Evolutionary conservation across 768 basidiomycete genomes (phyloP).

Genomic region (Coprinopsis sp.): DNA sequence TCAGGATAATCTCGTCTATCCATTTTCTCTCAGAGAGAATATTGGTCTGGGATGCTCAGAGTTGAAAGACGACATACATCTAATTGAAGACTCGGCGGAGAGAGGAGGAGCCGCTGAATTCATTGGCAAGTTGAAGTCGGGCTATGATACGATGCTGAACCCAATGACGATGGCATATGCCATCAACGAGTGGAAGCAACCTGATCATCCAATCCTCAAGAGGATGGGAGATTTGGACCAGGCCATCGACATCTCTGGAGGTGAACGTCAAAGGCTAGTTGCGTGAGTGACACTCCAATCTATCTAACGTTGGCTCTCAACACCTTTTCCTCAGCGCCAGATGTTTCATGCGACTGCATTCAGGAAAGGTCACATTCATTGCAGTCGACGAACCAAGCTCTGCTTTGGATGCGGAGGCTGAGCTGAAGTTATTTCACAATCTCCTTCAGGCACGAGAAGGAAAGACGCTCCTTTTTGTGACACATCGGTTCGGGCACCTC

Average conservation of each 20-base stretch:
- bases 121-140: conserved; percentile 31
- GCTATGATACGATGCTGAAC: conserved; percentile 36
- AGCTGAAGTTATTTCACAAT: conserved; percentile 40
- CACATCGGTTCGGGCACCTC: conserved; percentile 49
- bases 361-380: conserved; percentile 38
- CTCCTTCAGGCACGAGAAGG: conserved; percentile 34
- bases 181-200: conserved; percentile 22
- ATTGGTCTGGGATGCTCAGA: conserved; percentile 26
- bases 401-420: conserved; percentile 50
- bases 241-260: conserved; percentile 33
- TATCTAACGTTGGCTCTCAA: not conserved
- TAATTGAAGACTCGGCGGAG: conserved; percentile 29
- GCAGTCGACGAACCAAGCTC: conserved; percentile 59
- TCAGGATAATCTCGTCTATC: conserved; percentile 33
- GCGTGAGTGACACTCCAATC: conserved; percentile 38
- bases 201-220: conserved; percentile 22
- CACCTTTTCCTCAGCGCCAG: conserved; percentile 29
- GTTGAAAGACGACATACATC: conserved; percentile 12
- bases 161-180: conserved; percentile 21
- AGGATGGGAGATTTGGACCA: conserved; percentile 21
- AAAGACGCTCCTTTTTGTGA: conserved; percentile 55
- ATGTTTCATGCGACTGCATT: conserved; percentile 39
- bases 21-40: conserved; percentile 32
- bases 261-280: conserved; percentile 44
- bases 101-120: conserved; percentile 38